Base-by-base conservation (phyloP, 192 early-diverging fungal species). In the Gaertneriomyces semiglobifer region DNA sequence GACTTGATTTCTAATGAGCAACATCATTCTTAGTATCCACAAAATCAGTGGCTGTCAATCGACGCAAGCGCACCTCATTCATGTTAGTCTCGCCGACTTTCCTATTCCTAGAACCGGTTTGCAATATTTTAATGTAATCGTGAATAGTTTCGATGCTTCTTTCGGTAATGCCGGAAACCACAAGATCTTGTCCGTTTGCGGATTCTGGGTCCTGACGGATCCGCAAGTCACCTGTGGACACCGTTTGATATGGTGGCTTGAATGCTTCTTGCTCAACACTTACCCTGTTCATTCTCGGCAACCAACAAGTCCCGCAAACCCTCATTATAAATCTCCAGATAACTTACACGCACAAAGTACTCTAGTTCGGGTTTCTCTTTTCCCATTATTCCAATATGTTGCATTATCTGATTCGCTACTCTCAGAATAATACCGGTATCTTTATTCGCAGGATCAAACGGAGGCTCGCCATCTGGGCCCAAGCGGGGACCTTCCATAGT, bases 311-410 rank as follows among this genome's bases (percentile, higher is more conserved):
- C 79, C 12, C 52, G 60, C 39, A 79, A 53, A 11, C 53, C 39
- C 61, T 82, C 81, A 38, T 78, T 65, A 50, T 78, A 78, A 5
- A 83, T 80, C 58, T 83, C 81, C n/a, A 79, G 42, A 47, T 83
- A 83, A 6, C 56, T 66, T 14, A 59, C 75, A 25, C 62, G 68
- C 40, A 80, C 56, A n/a, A 71, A 58, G 60, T 75, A 83, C 48
- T 83, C 74, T 6, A 78, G 47, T 45, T 68, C 73, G 53, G 69
- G 63, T 65, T 65, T 70, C 41, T 54, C 56, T 56, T 55, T 71
- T 42, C 57, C 58, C 44, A 42, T 67, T 47, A 51, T 53, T 18
- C 48, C 16, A 25, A 77, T 66, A 47, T 74, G 63, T 10, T 38
- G 16, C 25, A 65, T 50, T 48, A 74, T 65, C 40, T 71, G 71